Conservation (phyloP, 257 asterid species). For the Jacaranda mimosifolia region DNA sequence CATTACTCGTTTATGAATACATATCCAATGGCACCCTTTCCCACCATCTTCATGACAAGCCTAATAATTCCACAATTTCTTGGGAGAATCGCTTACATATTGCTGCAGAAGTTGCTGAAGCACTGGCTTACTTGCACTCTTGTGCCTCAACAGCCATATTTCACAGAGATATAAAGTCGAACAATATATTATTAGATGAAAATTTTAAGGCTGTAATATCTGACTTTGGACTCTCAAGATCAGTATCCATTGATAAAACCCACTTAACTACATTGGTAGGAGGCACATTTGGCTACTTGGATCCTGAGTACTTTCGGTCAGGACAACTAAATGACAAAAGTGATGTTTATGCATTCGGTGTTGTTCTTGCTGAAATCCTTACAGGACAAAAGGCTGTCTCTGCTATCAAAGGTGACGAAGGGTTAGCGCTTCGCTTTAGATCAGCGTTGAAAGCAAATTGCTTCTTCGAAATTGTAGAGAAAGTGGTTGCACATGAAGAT, state of each 20-base stretch:
- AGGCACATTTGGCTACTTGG: constrained; percentile 43
- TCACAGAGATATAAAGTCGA: constrained; percentile 54
- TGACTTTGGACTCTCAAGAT: constrained; percentile 47
- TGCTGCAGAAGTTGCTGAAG: too few relatives aligned
- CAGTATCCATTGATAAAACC: constrained; percentile 41
- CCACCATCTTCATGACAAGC: too few relatives aligned
- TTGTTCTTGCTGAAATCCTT: constrained; percentile 45
- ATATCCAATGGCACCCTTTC: too few relatives aligned
- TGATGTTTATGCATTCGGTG: constrained; percentile 54
- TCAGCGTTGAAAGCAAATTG: constrained; percentile 36
- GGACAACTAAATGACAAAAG: constrained; percentile 54
- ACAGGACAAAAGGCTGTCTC: constrained; percentile 44
- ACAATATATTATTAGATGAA: constrained; percentile 48
- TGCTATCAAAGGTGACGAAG: constrained; percentile 22
- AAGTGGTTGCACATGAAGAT: constrained; percentile 25
- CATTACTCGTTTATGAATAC: too few relatives aligned
- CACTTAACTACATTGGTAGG: constrained; percentile 42
- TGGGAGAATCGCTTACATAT: too few relatives aligned
- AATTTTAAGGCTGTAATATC: constrained; percentile 46
- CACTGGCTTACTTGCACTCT: too few relatives aligned
- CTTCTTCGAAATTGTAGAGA: constrained; percentile 35
- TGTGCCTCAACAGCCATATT: constrained; percentile 51
- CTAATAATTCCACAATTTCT: too few relatives aligned
- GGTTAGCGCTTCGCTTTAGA: constrained; percentile 38
- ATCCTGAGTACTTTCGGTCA: constrained; percentile 47